Base-by-base conservation (phyloP, 2,329 filamentous ascomycete genomes). In the Dryadomyces quercus-mongolicae region DNA sequence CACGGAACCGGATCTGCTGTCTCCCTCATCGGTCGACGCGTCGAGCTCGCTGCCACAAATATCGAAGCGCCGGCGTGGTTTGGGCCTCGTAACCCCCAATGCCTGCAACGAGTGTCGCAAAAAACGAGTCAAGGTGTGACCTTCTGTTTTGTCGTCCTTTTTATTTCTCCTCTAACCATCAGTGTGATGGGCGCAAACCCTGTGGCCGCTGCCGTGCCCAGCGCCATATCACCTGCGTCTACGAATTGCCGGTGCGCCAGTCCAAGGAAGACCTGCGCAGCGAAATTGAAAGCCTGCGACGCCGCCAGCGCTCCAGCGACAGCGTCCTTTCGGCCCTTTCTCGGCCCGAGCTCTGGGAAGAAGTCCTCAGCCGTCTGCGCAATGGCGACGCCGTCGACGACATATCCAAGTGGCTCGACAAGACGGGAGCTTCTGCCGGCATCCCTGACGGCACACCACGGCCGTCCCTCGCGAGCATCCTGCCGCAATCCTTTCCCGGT, bases 51-150 rank as follows among this genome's bases (percentile, higher is more conserved):
- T 45, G 40, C 34, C 36, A 18, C 55, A 55, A 40, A 21, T 52
- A 2, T 55, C 55, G 3, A 81, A 80, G 62, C 69, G 78, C 16
- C 71, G 74, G 49, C 72, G 78, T 49, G 78, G 78, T 1, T 62
- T 78, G 4, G 78, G 78, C 18, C 67, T 80, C 1, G 77, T 81
- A 13, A 81, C 78, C 5, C 75, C 76, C 45, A 81, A 81, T 65
- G 78, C 78, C 22, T 81, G 78, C 62, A 81, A 75, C 18, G 78
- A 81, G 62, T 81, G 78, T 61, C 74, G 78, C 54, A 81, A 81
- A 67, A 81, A 81, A 65, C 76, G 78, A 55, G 77, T 78, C 60
- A 81, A 81, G 73, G 77, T 79, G 67, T 38, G 56, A 16, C 20
- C 8, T 3, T 31, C 10, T 22, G 5, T 25, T 8, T 21, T 21